Percentiles rank a stretch among this genome's conserved stretches.
Evolutionary conservation across 306 rosid species (phyloP).

Genomic region (Astragalus glycyphyllos): DNA sequence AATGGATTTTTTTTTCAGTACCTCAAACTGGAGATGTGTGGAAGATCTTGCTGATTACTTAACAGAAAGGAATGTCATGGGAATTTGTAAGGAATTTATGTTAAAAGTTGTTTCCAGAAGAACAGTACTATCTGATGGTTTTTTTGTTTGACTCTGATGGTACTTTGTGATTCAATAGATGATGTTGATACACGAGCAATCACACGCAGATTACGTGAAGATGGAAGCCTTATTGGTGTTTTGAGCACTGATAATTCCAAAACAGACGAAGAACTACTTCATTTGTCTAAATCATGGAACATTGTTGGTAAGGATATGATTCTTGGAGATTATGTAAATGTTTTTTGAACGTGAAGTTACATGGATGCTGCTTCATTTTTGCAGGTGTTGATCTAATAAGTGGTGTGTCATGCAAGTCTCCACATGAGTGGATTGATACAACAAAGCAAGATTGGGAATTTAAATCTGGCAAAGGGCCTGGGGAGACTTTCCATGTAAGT

Average conservation of each 20-base stretch:
- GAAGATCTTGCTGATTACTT: conserved; percentile 77
- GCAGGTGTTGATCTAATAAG: conserved; percentile 91
- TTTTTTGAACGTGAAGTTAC: conserved; percentile 15
- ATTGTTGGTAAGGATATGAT: conserved; percentile 79
- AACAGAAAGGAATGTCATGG: conserved; percentile 87
- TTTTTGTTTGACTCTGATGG: conserved; percentile 31
- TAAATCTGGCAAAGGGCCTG: conserved; percentile 44
- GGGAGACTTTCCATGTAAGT: conserved; percentile 72
- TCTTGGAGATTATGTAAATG: conserved; percentile 14
- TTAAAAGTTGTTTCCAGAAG: conserved; percentile 25
- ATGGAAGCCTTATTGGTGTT: conserved; percentile 96
- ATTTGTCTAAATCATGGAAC: conserved; percentile 84
- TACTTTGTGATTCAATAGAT: conserved; percentile 60
- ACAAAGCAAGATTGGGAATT: conserved; percentile 75
- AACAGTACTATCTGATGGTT: background rate
- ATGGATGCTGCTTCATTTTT: conserved; percentile 39
- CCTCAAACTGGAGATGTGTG: conserved; percentile 90
- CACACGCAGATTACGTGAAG: conserved; percentile 88
- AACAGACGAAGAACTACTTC: conserved; percentile 81
- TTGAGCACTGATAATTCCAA: conserved; percentile 85
- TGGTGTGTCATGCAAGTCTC: conserved; percentile 87
- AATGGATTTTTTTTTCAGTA: conserved; percentile 57
- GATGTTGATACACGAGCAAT: conserved; percentile 96
- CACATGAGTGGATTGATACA: conserved; percentile 83
- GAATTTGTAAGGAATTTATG: conserved; percentile 80